Evolutionary conservation across 2,329 filamentous ascomycete species (phyloP), one percentile per base, ranked within the genome.

Genomic region (Elsinoe australis): DNA sequence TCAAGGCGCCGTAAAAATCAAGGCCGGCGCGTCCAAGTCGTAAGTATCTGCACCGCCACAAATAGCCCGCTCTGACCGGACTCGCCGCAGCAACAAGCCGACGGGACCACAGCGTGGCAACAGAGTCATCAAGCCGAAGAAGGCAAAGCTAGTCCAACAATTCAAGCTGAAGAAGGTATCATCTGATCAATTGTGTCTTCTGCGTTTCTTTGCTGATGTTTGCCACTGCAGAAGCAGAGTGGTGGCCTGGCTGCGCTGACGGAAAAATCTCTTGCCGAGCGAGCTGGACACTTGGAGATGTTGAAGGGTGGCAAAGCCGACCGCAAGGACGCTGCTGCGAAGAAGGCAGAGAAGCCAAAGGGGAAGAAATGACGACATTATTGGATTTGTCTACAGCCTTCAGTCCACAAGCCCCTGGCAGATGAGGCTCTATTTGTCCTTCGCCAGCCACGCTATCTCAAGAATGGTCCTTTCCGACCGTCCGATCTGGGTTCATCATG

Each of bases 201-300:
- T 7, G 17, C 6, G 6, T 12, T 1, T 15, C 32, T 19, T 34
- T 4, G 9, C 29, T 47, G 31, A 47, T 22, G n/a, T 22, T 51
- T 18, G 44, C 15, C 22, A 26, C 14, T 54, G 26, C 49, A 75
- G 75, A 83, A 83, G 73, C 71, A 78, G 53, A 73, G 78, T 1
- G 69, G 76, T 0, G 80, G 80, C 0, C 64, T 86, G 32, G 75
- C 75, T 3, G 75, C 74, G 0, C 71, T 78, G 66, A 86, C 82
- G n/a, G 83, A 87, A 60, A 75, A 75, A 52, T 75, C 72, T 53
- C 70, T 86, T 7, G 82, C 81, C 9, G 70, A 78, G 52, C 78
- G 78, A 58, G 82, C 81, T 4, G 83, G 82, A 10, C 82, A 87
- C 71, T 59, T 86, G 59, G 82, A 87, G 63, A 60, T 86, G 58